Conservation (phyloP, 805 yeast species). For the Hanseniaspora thailandica region DNA sequence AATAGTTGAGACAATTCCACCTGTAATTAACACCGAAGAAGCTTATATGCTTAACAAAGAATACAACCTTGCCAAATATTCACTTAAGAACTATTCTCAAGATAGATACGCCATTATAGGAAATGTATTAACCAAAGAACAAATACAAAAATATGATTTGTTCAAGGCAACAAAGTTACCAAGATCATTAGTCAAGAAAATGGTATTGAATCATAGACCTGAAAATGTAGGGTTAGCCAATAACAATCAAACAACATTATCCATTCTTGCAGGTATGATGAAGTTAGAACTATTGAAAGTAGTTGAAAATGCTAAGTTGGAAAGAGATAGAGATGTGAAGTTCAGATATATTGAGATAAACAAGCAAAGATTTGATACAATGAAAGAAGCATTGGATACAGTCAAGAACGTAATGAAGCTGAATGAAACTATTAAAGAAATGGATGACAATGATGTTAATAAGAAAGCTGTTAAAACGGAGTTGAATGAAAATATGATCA, state of each 20-base stretch:
- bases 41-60: constrained; percentile 5
- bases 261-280: constrained; percentile 13
- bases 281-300: constrained; percentile 9
- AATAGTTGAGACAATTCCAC: neutral
- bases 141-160: constrained; percentile 9
- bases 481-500: neutral
- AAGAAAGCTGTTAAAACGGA: neutral
- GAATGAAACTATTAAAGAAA: neutral
- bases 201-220: constrained; percentile 4
- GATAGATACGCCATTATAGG: constrained; percentile 11
- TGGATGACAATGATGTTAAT: neutral
- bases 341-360: neutral
- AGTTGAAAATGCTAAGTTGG: constrained; percentile 9
- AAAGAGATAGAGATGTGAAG: constrained; percentile 10
- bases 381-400: constrained; percentile 3
- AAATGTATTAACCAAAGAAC: neutral
- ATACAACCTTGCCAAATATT: constrained; percentile 8
- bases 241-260: constrained; percentile 11
- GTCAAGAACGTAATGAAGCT: neutral
- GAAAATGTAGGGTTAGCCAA: constrained; percentile 10
- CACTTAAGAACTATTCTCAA: constrained; percentile 5
- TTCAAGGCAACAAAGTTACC: constrained; percentile 12
- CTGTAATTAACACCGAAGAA: constrained; percentile 6
- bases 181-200: constrained; percentile 12
- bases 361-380: neutral